Evolutionary conservation across 805 yeast genomes (phyloP), one percentile per base, ranked within the genome.

Genomic region (Yueomyces sinensis): DNA sequence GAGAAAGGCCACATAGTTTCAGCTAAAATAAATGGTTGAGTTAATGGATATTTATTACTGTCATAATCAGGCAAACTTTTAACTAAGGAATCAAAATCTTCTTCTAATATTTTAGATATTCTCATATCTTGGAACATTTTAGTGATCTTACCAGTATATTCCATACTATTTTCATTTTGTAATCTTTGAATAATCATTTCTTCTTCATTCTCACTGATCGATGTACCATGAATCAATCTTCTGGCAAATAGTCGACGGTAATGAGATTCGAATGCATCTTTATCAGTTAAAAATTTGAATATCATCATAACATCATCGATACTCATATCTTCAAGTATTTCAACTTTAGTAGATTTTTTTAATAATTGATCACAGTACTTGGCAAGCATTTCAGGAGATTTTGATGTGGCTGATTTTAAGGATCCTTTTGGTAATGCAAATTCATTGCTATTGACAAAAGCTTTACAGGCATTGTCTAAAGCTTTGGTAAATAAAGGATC

Each of bases 111-210:
- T 41, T 73, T 74, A 0, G 95, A 82, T 3, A 89, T 72, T 46
- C 80, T 72, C 66, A 91, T 83, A 59, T 91, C 98, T 54, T 80
- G 82, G 56, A 91, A 87, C 99, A 91, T 91, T 47, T 86, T 82
- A 17, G 94, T 82, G 57, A 91, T 82, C 56, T 87, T 89, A 36
- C 83, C 78, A 1, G 97, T 87, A 56, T 89, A 91, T 52, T 91
- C 97, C 53, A 78, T 67, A 15, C 94, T 84, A 58, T 91, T 89
- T 40, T 81, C 94, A 38, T 81, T 80, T 54, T 86, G 93, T 44
- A 91, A 68, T 48, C 82, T 74, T 48, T 84, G 83, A 41, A 91
- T 83, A 42, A 91, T 76, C 38, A 72, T 61, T 44, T 83, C 89
- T 61, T 91, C 99, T 31, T 72, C 70, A 42, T 75, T 71, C 38